Base-by-base conservation (phyloP, 208 protist species). In the Leishmania turanica region DNA sequence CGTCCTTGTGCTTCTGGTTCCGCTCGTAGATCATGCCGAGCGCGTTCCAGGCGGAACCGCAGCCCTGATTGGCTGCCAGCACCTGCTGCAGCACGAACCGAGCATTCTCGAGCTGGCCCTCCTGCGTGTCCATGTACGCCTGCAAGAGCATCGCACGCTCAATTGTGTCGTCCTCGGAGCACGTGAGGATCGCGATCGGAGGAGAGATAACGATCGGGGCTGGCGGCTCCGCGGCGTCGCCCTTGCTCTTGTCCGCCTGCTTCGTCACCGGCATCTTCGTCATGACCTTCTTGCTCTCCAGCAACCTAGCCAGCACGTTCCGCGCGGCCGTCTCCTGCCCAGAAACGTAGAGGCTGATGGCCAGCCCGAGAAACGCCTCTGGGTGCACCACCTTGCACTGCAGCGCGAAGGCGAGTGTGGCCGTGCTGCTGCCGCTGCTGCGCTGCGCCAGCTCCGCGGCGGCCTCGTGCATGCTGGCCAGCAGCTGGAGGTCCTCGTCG, bases 21-120 rank as follows among this genome's bases (percentile, higher is more conserved):
- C 91, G 92, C 84, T 99, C 97, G 82, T 96, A 92, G 53, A 99
- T 86, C 76, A 92, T 86, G 45, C 98, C 98, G 19, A 98, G 79
- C 17, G 87, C 86, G 76, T 98, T 96, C 93, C 95, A 98, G 5
- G 93, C 95, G 56, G 84, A 83, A 31, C 90, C 62, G 88, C 96
- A 98, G 77, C 93, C 88, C 66, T 96, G 90, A 84, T 98, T 93
- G 4, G 85, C 79, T 42, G 91, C 86, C 34, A 98, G 79, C 71
- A 89, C 88, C 77, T 92, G 88, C 76, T 84, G 75, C 56, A 96
- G 85, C 66, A 90, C 83, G 54, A 88, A 83, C 53, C 89, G 83
- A 4, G 98, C 96, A 70, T 89, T 78, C 54, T 98, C 96, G 53
- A 92, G 91, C 42, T 98, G 94, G 51, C 93, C 89, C 42, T 81